Evolutionary conservation across 345 rosid genomes (phyloP).

Genomic region (Arabis alpina): DNA sequence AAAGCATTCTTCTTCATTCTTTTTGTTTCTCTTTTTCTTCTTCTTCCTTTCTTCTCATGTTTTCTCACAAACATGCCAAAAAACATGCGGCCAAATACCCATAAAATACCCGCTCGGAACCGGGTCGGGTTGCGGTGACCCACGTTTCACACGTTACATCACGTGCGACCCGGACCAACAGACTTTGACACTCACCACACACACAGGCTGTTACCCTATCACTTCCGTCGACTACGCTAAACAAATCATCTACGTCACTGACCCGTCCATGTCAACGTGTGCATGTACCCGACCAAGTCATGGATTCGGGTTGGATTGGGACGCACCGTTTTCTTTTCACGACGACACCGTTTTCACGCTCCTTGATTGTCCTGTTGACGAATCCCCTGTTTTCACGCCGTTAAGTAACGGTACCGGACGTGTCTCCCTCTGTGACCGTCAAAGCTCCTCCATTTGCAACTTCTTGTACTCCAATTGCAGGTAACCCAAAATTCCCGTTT

Average conservation of each 20-base stretch:
- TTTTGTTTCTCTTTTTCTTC: not conserved
- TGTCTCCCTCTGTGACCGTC: constrained; percentile 67
- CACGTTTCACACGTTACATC: constrained; percentile 69
- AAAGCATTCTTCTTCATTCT: constrained; percentile 11
- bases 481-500: not conserved
- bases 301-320: constrained; percentile 87
- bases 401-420: constrained; percentile 39
- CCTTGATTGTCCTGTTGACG: constrained; percentile 68
- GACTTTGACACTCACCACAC: constrained; percentile 66
- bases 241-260: constrained; percentile 65
- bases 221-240: constrained; percentile 67
- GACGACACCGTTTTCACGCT: constrained; percentile 79
- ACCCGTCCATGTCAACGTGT: constrained; percentile 90
- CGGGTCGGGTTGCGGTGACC: constrained; percentile 87
- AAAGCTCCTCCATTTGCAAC: constrained; percentile 78
- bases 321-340: constrained; percentile 83
- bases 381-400: constrained; percentile 63
- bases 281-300: constrained; percentile 75
- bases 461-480: constrained; percentile 67
- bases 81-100: constrained; percentile 62
- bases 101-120: constrained; percentile 81
- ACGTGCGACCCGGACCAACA: constrained; percentile 58
- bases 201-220: constrained; percentile 78
- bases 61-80: constrained; percentile 68
- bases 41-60: constrained; percentile 42